Base-by-base conservation (phyloP, 495 filamentous ascomycete species). In the Achaetomiella virescens region DNA sequence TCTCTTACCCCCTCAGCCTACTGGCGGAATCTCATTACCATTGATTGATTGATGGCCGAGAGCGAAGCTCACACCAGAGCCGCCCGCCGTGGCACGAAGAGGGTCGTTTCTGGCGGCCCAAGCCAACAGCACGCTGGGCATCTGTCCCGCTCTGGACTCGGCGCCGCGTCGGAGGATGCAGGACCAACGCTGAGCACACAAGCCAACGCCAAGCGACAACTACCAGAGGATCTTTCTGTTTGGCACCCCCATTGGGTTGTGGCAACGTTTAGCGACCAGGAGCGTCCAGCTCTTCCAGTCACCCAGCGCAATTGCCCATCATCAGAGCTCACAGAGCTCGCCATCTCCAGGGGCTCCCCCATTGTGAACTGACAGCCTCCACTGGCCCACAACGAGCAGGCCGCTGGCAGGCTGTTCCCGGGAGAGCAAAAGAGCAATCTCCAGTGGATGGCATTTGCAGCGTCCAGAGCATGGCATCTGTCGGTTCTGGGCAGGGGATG, bases 401-500 rank as follows among this genome's bases (percentile, higher is more conserved):
- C 12, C 15, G 12, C 38, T 41, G 15, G 15, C 38, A 41, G 38
- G 38, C 38, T 41, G 15, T 17, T 20, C 48, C 48, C 48, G 22
- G 48, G 38, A n/a, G 46, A 33, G 27, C 22, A 25, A 27, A 45
- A 24, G 20, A 22, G 29, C 18, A 42, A 29, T 24, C 46, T 21
- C 31, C 35, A 48, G 42, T 48, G 48, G 48, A 58, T 43, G 37
- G 49, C 17, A 20, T 29, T 52, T 31, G 15, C 38, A 55, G 36
- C 29, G 43, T 15, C 21, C 42, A 46, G 52, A 47, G 52, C 52
- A 52, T 49, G 15, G 49, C 35, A 51, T 44, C 52, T 37, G n/a
- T 21, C 17, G 15, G 29, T 43, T 46, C 42, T 50, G 44, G 59
- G 48, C 54, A 54, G 49, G 54, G 60, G 58, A 61, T 59, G 65